A percentile compares a stretch with the other conserved stretches of the same genome.
These are phyloP conservation scores for Sicyos baderoa DNA, from an alignment of 306 rosid species.

Conservation along the genomic window DNA sequence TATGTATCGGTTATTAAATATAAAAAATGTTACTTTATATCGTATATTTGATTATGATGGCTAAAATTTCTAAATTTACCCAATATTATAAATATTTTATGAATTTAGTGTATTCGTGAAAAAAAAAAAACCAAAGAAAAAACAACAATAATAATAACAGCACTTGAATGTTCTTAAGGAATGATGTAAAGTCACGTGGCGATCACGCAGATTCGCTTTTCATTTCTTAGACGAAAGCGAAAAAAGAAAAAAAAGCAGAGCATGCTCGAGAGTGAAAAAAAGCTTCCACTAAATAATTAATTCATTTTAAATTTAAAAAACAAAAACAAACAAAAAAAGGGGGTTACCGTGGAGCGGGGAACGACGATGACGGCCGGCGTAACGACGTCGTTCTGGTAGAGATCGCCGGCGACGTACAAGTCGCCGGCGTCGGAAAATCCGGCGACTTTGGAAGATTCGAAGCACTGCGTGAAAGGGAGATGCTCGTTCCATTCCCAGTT, in stretches of 20 bases:
- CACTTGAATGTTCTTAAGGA: too few relatives aligned
- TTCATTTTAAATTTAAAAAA: not conserved
- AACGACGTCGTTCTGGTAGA: constrained; percentile 60
- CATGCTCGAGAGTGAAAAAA: not conserved
- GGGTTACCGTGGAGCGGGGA: constrained; percentile 63
- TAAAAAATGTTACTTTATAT: too few relatives aligned
- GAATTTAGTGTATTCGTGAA: too few relatives aligned
- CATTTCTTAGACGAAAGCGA: not conserved
- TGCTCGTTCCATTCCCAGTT: constrained; percentile 93
- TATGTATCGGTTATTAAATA: too few relatives aligned
- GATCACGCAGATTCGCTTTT: not conserved
- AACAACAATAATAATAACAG: too few relatives aligned
- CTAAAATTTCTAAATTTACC: too few relatives aligned
- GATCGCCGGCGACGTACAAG: constrained; percentile 60
- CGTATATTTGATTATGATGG: too few relatives aligned
- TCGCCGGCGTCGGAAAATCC: constrained; percentile 53
- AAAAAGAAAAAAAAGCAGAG: not conserved
- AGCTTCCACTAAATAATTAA: not conserved
- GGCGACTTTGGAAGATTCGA: constrained; percentile 64
- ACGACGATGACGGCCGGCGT: constrained; percentile 83
- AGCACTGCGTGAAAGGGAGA: constrained; percentile 77
- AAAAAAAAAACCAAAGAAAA: too few relatives aligned
- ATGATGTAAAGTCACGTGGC: not conserved
- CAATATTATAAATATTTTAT: too few relatives aligned
- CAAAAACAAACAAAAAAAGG: too few relatives aligned